A percentile compares a stretch with the other conserved stretches of the same genome.
These are phyloP conservation scores for Alternaria solani DNA, from an alignment of 2,329 filamentous ascomycete species.

Conservation along the genomic window DNA sequence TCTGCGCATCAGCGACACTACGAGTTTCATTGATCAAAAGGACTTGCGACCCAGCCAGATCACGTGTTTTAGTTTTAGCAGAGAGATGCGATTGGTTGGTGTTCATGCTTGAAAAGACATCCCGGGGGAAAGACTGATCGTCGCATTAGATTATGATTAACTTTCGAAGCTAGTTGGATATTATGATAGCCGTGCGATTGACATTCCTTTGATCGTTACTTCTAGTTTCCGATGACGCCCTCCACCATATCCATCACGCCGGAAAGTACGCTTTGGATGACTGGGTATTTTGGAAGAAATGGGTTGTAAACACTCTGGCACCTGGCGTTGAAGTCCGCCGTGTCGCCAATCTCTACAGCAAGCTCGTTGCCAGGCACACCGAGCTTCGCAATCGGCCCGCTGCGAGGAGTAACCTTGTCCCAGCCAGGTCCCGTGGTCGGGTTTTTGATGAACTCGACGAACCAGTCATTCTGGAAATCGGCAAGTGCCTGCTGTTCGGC, in stretches of 20 bases:
- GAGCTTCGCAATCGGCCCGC: constrained; percentile 43
- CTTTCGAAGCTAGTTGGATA: neutral
- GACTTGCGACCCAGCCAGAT: neutral
- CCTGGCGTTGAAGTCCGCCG: constrained; percentile 45
- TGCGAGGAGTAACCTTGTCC: constrained; percentile 44
- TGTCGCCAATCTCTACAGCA: constrained; percentile 37
- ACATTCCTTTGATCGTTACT: neutral
- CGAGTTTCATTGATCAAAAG: neutral
- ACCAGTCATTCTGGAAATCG: constrained; percentile 55
- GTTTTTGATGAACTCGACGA: constrained; percentile 57
- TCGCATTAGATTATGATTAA: constrained; percentile 1
- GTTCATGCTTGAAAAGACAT: neutral
- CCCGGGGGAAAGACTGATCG: neutral
- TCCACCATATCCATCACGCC: constrained; percentile 2
- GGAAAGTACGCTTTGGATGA: constrained; percentile 24
- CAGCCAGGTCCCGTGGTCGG: constrained; percentile 55
- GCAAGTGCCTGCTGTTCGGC: constrained; percentile 53
- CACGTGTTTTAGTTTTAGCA: neutral
- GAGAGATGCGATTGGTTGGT: neutral
- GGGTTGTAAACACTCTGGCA: constrained; percentile 44
- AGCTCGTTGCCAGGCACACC: constrained; percentile 50
- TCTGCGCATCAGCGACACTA: neutral
- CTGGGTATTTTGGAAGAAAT: constrained; percentile 32
- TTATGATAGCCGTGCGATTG: neutral
- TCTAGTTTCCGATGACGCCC: constrained; percentile 8